These are phyloP conservation scores for Cryptosporidium sp. DNA, from an alignment of 169 alveolate species.

Conservation along the genomic window DNA sequence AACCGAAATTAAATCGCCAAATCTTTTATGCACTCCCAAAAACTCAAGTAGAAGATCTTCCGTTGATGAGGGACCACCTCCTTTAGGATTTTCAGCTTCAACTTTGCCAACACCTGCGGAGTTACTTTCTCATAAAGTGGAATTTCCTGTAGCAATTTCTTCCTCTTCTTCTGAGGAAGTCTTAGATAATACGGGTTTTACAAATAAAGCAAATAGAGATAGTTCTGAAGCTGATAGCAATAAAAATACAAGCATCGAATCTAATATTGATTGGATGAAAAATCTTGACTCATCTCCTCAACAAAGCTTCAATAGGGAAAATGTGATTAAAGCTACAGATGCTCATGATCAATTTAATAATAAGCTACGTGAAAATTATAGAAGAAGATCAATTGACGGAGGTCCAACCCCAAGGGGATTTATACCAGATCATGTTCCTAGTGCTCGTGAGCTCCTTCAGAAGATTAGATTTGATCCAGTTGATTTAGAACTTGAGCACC, in stretches of 20 bases:
- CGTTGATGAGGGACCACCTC: conserved; percentile 75
- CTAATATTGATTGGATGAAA: conserved; percentile 14
- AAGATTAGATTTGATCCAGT: conserved; percentile 71
- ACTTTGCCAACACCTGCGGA: conserved; percentile 74
- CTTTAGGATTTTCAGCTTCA: conserved; percentile 55
- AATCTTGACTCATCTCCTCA: conserved; percentile 30
- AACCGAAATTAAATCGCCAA: conserved; percentile 1
- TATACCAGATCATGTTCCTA: conserved; percentile 76
- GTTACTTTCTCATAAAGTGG: conserved; percentile 67
- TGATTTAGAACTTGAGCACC: conserved; percentile 60
- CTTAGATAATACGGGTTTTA: not conserved
- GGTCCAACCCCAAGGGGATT: conserved; percentile 76
- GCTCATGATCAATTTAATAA: conserved; percentile 44
- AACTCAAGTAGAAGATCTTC: conserved; percentile 73
- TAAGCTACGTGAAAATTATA: conserved; percentile 58
- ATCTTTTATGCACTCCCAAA: conserved; percentile 19
- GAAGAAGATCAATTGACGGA: conserved; percentile 72
- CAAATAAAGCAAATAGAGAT: not conserved
- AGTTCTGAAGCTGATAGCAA: not conserved
- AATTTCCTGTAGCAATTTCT: conserved; percentile 42
- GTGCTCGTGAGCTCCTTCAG: conserved; percentile 76
- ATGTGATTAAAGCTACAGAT: not conserved
- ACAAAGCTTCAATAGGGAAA: not conserved
- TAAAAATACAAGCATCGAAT: not conserved
- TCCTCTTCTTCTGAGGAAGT: conserved; percentile 61